Percentiles rank a stretch among this genome's conserved stretches.
Evolutionary conservation across 1,284 basidiomycete genomes (phyloP).

Genomic region (Sanghuangporus weigelae): DNA sequence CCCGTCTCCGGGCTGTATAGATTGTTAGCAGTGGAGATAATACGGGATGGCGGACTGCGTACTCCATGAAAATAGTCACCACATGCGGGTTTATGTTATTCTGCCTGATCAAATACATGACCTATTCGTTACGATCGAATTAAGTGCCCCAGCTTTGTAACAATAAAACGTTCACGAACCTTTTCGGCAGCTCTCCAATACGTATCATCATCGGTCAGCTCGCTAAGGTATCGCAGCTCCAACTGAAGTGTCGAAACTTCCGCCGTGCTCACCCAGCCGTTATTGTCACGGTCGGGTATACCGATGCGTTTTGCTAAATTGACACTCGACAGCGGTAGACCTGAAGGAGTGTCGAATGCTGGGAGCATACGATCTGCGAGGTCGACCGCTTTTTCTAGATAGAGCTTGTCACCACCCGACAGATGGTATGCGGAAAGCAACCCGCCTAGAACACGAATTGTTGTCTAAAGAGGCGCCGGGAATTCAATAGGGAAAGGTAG

Average conservation of each 20-base stretch:
- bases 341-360: conserved; percentile 77
- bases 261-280: conserved; percentile 72
- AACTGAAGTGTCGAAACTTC: conserved; percentile 84
- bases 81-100: conserved; percentile 68
- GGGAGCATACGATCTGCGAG: conserved; percentile 84
- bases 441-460: conserved; percentile 79
- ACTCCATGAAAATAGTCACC: conserved; percentile 84
- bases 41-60: conserved; percentile 20
- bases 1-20: conserved; percentile 55
- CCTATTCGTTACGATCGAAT: conserved; percentile 34
- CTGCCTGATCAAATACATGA: conserved; percentile 65
- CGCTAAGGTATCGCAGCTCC: conserved; percentile 86
- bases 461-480: conserved; percentile 43
- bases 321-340: conserved; percentile 76
- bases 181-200: conserved; percentile 85
- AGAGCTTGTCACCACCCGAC: conserved; percentile 57
- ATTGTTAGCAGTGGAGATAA: not conserved
- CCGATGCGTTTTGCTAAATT: conserved; percentile 69
- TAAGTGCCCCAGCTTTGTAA: not conserved
- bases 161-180: conserved; percentile 34
- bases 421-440: conserved; percentile 82
- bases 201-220: conserved; percentile 67
- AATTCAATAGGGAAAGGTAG: conserved; percentile 2
- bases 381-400: conserved; percentile 72
- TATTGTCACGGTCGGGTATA: conserved; percentile 60